Conservation (phyloP, 1,284 basidiomycete genomes). For the Sporisorium scitamineum region DNA sequence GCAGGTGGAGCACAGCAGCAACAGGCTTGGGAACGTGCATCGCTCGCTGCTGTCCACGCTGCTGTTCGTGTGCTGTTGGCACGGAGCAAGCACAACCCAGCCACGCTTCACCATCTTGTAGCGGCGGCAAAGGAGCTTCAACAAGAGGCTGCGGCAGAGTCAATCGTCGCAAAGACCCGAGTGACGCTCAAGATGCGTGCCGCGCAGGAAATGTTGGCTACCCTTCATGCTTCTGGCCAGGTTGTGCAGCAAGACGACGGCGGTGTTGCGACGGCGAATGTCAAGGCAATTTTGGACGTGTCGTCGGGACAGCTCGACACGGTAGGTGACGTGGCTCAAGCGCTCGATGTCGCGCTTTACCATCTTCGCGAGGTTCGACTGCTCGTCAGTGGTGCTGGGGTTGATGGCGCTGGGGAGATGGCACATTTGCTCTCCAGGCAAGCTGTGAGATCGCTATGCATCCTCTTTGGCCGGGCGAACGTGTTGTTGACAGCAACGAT, state of each 20-base stretch:
- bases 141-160: slow-evolving; percentile 12
- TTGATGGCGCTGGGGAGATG: neutral
- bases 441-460: slow-evolving; percentile 6
- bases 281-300: slow-evolving; percentile 14
- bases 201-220: slow-evolving; percentile 14
- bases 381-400: neutral
- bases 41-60: slow-evolving; percentile 24
- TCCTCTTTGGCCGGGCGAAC: slow-evolving; percentile 8
- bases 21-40: slow-evolving; percentile 17
- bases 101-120: slow-evolving; percentile 7
- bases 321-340: neutral
- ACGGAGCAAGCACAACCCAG: slow-evolving; percentile 5
- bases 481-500: neutral
- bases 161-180: neutral
- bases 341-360: slow-evolving; percentile 27
- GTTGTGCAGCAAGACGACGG: neutral
- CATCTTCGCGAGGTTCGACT: slow-evolving; percentile 33
- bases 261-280: neutral
- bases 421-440: slow-evolving; percentile 1
- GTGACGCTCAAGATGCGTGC: slow-evolving; percentile 34
- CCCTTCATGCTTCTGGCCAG: neutral
- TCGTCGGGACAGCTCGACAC: neutral
- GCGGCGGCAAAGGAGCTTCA: slow-evolving; percentile 8
- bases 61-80: slow-evolving; percentile 13
- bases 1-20: neutral